Base-by-base conservation (phyloP, 2,329 filamentous ascomycete genomes). In the Drechslera avenae region DNA sequence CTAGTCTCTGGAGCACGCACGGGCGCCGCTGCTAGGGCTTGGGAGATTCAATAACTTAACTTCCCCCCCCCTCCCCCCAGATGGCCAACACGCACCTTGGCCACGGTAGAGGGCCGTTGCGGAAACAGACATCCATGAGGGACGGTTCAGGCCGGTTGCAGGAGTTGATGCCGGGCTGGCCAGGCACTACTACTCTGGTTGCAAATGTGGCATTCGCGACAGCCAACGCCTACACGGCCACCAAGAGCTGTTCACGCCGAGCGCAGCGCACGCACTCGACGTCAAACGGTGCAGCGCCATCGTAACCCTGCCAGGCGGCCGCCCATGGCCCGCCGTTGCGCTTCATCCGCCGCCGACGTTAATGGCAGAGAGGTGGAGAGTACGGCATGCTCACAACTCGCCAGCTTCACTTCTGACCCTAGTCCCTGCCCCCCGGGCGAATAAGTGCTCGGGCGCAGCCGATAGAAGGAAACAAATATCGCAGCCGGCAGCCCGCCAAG, bases 1-100 rank as follows among this genome's bases (percentile, higher is more conserved):
- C 54, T 57, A 59, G 56, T 46, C 43, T 42, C 40, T 46, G 43
- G 50, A 40, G 50, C 41, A 48, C 50, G 56, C 52, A 58, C 52
- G 42, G 46, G 54, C 52, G 43, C 26, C 43, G 36, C 33, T 46
- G 42, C 52, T 45, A 43, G 50, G 44, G 19, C 47, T 28, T 34
- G 23, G 44, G 50, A 52, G 49, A 48, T 37, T 52, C 44, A 52
- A 52, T 52, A 35, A 52, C 44, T 47, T 52, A 35, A 28, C 26
- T 28, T 13, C 26, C 26, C 26, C 26, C 23, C 23, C 26, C 10
- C 26, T 10, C 26, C 9, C 26, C 26, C 26, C 26, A 28, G 9
- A 10, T n/a, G 37, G 50, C 48, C 44, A 49, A 52, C 45, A 31
- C 40, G 44, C 44, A 52, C 45, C 39, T 39, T 49, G 50, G 28